Base-by-base conservation (phyloP, 2,329 filamentous ascomycete species). In the Pochonia chlamydosporia region DNA sequence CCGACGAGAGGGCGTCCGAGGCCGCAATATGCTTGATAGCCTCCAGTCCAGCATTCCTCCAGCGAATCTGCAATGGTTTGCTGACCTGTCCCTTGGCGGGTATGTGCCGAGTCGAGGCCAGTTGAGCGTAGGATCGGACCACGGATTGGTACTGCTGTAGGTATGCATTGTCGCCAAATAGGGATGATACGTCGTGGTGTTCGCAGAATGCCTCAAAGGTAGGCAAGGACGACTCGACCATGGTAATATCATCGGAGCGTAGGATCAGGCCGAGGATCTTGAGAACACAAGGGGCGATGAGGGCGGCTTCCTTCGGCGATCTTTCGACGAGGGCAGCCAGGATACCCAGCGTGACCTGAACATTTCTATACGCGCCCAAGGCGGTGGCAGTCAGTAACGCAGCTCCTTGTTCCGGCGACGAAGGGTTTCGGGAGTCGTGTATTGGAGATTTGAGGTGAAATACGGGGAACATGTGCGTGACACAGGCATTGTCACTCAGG, bases 301-400 rank as follows among this genome's bases (percentile, higher is more conserved):
- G 82, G 44, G 89, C 87, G 42, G 96, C 81, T 64, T 96, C 91
- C 63, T 91, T 87, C 50, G 89, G 87, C 37, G 89, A 81, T 70
- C 96, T 96, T 63, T 97, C 91, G 66, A 97, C 90, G 58, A 99
- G 77, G 40, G 91, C 89, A 51, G 85, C 84, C 56, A 96, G 76
- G 57, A 99, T 96, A 66, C 95, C 87, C 49, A 99, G 82, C 3
- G 91, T 96, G 54, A 99, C 90, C 66, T 95, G 89, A 49, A 96
- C 88, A 73, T 95, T 95, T 56, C 89, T 93, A 58, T 18, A 45
- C 52, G 43, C 37, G 43, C 50, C 16, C n/a, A n/a, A 49, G 25
- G 13, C 33, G 16, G 8, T 21, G 10, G 18, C 14, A 3, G 35
- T 39, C 35, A 39, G 35, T 23, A 13, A 21, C 35, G n/a, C n/a